These are phyloP conservation scores for Cystobasidiaceae sp. DNA, from an alignment of 1,284 basidiomycete genomes.

Conservation along the genomic window DNA sequence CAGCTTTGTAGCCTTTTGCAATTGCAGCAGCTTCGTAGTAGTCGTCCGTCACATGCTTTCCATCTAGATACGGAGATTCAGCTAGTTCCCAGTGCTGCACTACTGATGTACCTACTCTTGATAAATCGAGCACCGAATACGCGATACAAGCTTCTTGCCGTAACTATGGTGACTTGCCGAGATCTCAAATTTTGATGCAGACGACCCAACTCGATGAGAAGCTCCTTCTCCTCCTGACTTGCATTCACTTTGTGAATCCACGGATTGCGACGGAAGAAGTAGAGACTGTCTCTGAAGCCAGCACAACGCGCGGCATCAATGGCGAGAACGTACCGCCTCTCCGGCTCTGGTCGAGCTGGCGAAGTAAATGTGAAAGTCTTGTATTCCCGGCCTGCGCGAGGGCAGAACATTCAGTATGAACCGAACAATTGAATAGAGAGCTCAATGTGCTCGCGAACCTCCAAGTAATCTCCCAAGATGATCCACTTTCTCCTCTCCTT, in stretches of 20 bases:
- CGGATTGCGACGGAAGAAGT: constrained; percentile 88
- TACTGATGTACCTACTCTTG: constrained; percentile 56
- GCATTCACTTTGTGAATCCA: constrained; percentile 84
- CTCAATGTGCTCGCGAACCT: constrained; percentile 50
- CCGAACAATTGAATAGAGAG: neutral
- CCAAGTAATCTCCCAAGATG: constrained; percentile 73
- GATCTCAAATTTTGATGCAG: constrained; percentile 82
- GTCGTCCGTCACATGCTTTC: constrained; percentile 85
- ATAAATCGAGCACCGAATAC: constrained; percentile 87
- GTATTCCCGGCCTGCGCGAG: constrained; percentile 65
- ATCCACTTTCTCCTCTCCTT: constrained; percentile 89
- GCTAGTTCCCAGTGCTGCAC: neutral
- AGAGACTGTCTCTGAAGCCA: constrained; percentile 91
- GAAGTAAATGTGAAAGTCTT: constrained; percentile 82
- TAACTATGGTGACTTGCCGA: constrained; percentile 86
- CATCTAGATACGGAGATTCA: constrained; percentile 55
- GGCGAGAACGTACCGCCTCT: constrained; percentile 85
- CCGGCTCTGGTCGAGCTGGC: constrained; percentile 67
- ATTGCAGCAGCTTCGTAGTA: constrained; percentile 59
- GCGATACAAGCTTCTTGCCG: constrained; percentile 88
- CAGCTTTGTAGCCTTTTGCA: constrained; percentile 36
- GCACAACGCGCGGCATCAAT: constrained; percentile 94
- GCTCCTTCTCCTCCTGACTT: constrained; percentile 80
- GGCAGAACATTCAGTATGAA: neutral
- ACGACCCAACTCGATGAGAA: constrained; percentile 78